These are phyloP conservation scores for Salicornia ramosissima DNA, from an alignment of 148 eudicot species.

Conservation along the genomic window DNA sequence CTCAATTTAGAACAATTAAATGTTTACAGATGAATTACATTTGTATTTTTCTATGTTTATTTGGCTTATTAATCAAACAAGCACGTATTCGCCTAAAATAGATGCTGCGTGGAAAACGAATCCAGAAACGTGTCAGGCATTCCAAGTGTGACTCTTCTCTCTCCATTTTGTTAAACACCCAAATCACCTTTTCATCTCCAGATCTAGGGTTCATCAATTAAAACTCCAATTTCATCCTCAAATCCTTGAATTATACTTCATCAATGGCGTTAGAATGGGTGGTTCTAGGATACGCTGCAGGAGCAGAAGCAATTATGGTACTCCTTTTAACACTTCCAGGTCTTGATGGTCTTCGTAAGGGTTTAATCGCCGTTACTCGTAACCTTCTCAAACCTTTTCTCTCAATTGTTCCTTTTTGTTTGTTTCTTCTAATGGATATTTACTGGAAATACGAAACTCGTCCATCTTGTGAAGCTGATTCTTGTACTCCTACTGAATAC, in stretches of 20 bases:
- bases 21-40: too few relatives aligned
- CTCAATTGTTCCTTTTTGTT: slow-evolving; percentile 62
- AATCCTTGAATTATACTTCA: background rate
- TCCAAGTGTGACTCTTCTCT: background rate
- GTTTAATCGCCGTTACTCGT: slow-evolving; percentile 52
- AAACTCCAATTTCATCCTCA: background rate
- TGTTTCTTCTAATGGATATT: slow-evolving; percentile 60
- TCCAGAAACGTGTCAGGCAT: slow-evolving; percentile 1
- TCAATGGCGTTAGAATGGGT: slow-evolving; percentile 89
- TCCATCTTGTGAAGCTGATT: slow-evolving; percentile 46
- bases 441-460: slow-evolving; percentile 90
- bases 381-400: slow-evolving; percentile 69
- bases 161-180: background rate
- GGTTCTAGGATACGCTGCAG: slow-evolving; percentile 84
- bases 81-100: background rate
- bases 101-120: slow-evolving; percentile 10
- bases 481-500: slow-evolving; percentile 65
- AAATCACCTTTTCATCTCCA: background rate
- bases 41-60: too few relatives aligned
- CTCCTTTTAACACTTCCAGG: slow-evolving; percentile 74
- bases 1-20: too few relatives aligned
- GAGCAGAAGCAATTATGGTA: slow-evolving; percentile 79
- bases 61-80: too few relatives aligned
- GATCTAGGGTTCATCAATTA: slow-evolving; percentile 15
- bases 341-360: slow-evolving; percentile 63